Evolutionary conservation across 2,329 filamentous ascomycete species (phyloP), one percentile per base, ranked within the genome.

Genomic region (Fusarium sp.): DNA sequence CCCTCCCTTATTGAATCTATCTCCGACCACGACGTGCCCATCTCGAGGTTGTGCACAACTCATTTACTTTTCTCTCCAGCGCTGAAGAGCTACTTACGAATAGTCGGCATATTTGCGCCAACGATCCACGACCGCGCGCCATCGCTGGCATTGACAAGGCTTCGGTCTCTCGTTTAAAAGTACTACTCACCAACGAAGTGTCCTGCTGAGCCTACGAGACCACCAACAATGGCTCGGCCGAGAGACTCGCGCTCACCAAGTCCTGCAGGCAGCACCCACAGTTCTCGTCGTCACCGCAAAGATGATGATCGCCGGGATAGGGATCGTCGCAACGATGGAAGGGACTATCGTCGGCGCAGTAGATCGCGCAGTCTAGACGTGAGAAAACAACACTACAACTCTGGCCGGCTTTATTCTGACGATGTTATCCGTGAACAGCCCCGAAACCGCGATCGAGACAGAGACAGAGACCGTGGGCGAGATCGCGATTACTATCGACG

Each of bases 181-280:
- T 81, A 81, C 73, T 78, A 72, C 78, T 80, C 77, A 80, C 76
- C 77, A 78, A 72, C 74, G 69, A 75, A 78, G 78, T 77, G 75
- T 79, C 77, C 78, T 80, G 76, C 79, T 78, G 79, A 81, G 80
- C 79, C 76, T 77, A 75, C 78, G 78, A 80, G 78, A 78, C 77
- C 77, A 75, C 57, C 75, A 77, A 78, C 71, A 71, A 89, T 89
- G 87, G 86, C 86, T 88, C 87, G 87, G 82, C 87, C 84, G 82
- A 88, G 85, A 86, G 86, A 88, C 85, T 88, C 87, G 83, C 87
- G 92, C 92, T 95, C 92, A 95, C 93, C 92, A 92, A 94, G 91
- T 90, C 92, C 92, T 91, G 90, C 91, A 94, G 92, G 92, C 89
- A 94, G 92, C 87, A 90, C 92, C 79, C 87, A 88, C 81, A 90